phyloP scores from a whole-genome alignment of 1,284 basidiomycete genomes.

The Puccinia coronata region DNA sequence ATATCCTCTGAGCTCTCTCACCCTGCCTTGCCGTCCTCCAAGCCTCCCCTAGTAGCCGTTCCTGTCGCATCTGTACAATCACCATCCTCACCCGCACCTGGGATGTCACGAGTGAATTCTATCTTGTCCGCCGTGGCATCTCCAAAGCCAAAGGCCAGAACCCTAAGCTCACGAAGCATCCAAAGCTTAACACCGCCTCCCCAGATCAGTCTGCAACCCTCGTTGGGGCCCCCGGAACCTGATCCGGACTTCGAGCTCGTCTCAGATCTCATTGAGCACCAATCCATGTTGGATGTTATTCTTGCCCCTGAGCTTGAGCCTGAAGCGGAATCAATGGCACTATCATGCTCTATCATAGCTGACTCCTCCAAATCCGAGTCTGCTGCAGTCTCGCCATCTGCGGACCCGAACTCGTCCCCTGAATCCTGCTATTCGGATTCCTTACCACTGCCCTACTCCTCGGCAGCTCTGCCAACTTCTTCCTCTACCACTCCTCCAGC shows the following conservation, averaged over 20 bases:
- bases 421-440: no score
- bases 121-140: neutral
- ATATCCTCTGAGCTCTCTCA: neutral
- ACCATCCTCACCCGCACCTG: neutral
- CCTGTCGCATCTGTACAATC: no score
- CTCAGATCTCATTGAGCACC: conserved; percentile 45
- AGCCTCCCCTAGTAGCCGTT: neutral
- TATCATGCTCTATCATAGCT: neutral
- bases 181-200: neutral
- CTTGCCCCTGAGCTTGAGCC: conserved; percentile 4
- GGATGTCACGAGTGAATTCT: neutral
- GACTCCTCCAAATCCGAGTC: neutral
- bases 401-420: neutral
- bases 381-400: no score
- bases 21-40: neutral
- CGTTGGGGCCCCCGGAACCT: neutral
- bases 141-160: neutral
- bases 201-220: neutral
- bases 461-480: no score
- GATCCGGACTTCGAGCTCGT: conserved; percentile 44
- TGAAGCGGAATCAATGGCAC: neutral
- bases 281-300: conserved; percentile 43
- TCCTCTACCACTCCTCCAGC: no score
- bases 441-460: no score
- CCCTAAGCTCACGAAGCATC: neutral